A percentile compares a stretch with the other conserved stretches of the same genome.
Evolutionary conservation across 495 filamentous ascomycete genomes (phyloP).

Genomic region (Evernia prunastri): DNA sequence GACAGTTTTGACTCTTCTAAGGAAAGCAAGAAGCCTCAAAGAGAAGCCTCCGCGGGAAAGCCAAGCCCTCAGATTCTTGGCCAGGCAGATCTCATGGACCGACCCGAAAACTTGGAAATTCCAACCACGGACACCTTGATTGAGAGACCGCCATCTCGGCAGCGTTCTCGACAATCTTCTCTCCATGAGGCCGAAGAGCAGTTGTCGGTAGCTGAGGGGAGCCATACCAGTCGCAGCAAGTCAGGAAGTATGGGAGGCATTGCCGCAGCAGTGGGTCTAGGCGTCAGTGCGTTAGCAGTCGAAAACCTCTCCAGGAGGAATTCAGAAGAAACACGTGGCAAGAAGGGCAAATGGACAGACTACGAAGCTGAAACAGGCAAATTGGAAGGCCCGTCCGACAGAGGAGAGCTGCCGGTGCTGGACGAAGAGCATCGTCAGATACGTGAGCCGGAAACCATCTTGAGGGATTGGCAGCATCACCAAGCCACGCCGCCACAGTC

Average conservation of each 20-base stretch:
- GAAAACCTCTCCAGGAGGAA: slow-evolving; percentile 11
- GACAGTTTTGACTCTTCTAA: slow-evolving; percentile 33
- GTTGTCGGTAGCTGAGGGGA: not conserved
- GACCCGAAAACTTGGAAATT: not conserved
- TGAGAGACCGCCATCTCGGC: slow-evolving; percentile 6
- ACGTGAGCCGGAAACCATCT: slow-evolving; percentile 1
- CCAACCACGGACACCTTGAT: slow-evolving; percentile 5
- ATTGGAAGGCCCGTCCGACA: not conserved
- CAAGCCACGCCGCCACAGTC: not conserved
- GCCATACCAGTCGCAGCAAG: not conserved
- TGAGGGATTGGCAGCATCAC: not conserved
- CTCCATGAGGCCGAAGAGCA: not conserved
- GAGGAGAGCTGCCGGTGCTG: not conserved
- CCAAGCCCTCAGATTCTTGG: not conserved
- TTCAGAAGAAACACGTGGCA: slow-evolving; percentile 13
- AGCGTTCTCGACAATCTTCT: not conserved
- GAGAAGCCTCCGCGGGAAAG: not conserved
- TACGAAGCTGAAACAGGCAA: slow-evolving; percentile 2
- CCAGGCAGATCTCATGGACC: not conserved
- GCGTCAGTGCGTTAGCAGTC: slow-evolving; percentile 11
- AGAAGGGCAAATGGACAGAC: slow-evolving; percentile 15
- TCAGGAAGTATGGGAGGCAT: not conserved
- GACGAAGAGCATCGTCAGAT: not conserved
- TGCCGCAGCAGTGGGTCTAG: slow-evolving; percentile 9
- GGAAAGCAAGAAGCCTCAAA: slow-evolving; percentile 45